phyloP scores from a whole-genome alignment of 2,329 filamentous ascomycete genomes.

The Talaromyces rugulosus region DNA sequence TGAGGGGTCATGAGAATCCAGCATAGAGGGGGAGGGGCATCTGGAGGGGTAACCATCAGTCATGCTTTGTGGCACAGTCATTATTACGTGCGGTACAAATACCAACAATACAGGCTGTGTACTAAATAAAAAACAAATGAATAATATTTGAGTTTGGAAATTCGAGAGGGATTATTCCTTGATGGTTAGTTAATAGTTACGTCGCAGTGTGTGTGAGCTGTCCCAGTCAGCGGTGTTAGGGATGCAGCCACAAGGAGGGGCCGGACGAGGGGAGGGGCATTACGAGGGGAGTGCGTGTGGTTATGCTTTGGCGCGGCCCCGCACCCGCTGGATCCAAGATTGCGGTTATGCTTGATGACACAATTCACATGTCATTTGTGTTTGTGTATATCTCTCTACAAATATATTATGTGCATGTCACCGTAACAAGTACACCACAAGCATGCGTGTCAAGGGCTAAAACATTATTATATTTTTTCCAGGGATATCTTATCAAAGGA shows the following conservation, averaged over 20 bases:
- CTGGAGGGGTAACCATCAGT: slow-evolving; percentile 3
- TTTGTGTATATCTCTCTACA: not conserved
- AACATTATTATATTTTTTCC: not conserved
- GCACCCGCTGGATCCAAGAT: slow-evolving; percentile 22
- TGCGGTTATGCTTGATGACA: slow-evolving; percentile 15
- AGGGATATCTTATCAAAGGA: not conserved
- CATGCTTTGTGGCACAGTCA: not conserved
- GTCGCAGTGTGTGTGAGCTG: not conserved
- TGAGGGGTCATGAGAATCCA: not conserved
- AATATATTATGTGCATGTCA: too few relatives aligned
- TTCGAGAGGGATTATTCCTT: not conserved
- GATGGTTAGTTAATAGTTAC: not conserved
- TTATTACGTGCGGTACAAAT: not conserved
- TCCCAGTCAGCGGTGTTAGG: not conserved
- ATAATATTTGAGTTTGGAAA: not conserved
- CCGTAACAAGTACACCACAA: not conserved
- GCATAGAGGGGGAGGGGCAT: not conserved
- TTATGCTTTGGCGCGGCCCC: slow-evolving; percentile 17
- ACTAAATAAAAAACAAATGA: not conserved
- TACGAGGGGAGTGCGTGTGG: slow-evolving; percentile 11
- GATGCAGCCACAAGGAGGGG: slow-evolving; percentile 5
- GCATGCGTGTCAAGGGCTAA: not conserved
- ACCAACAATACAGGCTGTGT: not conserved
- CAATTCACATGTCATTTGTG: not conserved
- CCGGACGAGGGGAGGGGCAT: slow-evolving; percentile 9